Conservation (phyloP, 495 filamentous ascomycete species). For the Podospora conica region DNA sequence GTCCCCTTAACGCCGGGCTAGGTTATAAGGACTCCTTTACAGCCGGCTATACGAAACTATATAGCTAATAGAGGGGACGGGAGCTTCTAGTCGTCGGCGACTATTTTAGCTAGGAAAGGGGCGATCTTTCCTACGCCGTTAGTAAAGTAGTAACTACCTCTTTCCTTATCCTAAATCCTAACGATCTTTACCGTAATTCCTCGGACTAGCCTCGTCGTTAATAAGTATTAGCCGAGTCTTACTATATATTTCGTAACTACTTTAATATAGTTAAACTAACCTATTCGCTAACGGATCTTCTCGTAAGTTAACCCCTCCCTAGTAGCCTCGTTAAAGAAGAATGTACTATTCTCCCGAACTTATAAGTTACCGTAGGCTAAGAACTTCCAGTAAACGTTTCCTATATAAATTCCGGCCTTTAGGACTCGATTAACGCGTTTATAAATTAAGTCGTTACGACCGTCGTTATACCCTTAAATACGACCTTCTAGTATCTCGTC, state of each 20-base stretch:
- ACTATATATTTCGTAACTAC: conserved; percentile 81
- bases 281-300: conserved; percentile 84
- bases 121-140: conserved; percentile 96
- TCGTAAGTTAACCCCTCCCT: conserved; percentile 54
- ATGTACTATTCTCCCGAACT: conserved; percentile 85
- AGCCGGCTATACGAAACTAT: conserved; percentile 88
- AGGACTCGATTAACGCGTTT: conserved; percentile 65
- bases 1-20: conserved; percentile 53
- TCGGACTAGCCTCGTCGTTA: conserved; percentile 70
- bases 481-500: conserved; percentile 61
- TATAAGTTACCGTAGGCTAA: conserved; percentile 95
- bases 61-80: conserved; percentile 65
- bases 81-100: conserved; percentile 57
- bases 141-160: conserved; percentile 65
- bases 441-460: conserved; percentile 62
- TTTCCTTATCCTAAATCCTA: conserved; percentile 57
- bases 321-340: conserved; percentile 58
- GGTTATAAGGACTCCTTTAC: conserved; percentile 78
- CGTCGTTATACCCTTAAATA: conserved; percentile 37
- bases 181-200: conserved; percentile 37
- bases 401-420: conserved; percentile 73
- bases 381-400: conserved; percentile 76
- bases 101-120: conserved; percentile 60
- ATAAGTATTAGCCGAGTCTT: conserved; percentile 89
- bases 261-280: conserved; percentile 68